Conservation (phyloP, 345 rosid species). For the Pelargonium nanum region DNA sequence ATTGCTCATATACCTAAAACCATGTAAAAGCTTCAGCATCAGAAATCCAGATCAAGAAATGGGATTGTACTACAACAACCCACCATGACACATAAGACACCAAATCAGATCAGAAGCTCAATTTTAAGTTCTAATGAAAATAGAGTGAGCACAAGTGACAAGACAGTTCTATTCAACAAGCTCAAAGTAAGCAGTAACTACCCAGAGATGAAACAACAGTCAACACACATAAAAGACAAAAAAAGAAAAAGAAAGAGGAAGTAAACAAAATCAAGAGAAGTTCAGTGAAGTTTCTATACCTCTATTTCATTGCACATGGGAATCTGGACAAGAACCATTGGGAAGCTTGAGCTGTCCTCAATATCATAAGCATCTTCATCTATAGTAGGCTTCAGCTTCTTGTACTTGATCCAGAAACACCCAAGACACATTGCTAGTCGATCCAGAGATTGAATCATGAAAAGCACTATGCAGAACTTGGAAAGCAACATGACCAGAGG, state of each 20-base stretch:
- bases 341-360: slow-evolving; percentile 41
- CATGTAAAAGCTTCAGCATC: not conserved
- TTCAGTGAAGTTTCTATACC: slow-evolving; percentile 25
- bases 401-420: slow-evolving; percentile 77
- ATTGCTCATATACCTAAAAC: slow-evolving; percentile 62
- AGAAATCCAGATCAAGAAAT: not conserved
- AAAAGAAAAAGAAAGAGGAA: not conserved
- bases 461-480: slow-evolving; percentile 55
- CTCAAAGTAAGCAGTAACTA: no score
- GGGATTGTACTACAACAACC: no score
- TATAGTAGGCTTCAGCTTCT: slow-evolving; percentile 50
- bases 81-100: no score
- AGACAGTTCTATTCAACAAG: no score
- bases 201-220: no score
- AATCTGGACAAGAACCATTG: slow-evolving; percentile 92
- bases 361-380: slow-evolving; percentile 36
- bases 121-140: no score
- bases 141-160: no score
- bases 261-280: not conserved
- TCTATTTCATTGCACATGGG: slow-evolving; percentile 97
- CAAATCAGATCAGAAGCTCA: no score
- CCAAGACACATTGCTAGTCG: slow-evolving; percentile 67
- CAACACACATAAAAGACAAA: no score
- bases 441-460: slow-evolving; percentile 82
- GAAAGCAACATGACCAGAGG: slow-evolving; percentile 54